A percentile compares a stretch with the other conserved stretches of the same genome.
phyloP scores from a whole-genome alignment of 1,284 basidiomycete genomes.

The Ustilago curta region DNA sequence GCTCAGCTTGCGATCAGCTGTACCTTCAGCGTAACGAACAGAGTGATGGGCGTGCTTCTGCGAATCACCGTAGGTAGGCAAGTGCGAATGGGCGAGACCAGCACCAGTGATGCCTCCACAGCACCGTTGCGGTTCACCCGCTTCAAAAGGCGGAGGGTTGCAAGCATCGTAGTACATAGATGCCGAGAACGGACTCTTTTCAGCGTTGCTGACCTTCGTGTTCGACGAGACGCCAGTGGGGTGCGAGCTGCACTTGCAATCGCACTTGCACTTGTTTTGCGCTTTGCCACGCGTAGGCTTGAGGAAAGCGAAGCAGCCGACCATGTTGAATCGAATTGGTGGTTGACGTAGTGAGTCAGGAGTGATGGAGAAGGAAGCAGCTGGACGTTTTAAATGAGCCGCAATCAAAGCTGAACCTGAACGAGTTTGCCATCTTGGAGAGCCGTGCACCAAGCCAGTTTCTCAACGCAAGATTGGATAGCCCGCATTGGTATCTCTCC shows the following conservation, averaged over 20 bases:
- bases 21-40: constrained; percentile 10
- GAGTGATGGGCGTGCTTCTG: constrained; percentile 25
- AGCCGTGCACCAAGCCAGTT: not conserved
- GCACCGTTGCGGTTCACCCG: constrained; percentile 24
- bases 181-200: constrained; percentile 34
- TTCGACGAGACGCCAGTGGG: not conserved
- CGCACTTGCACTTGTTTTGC: constrained; percentile 19
- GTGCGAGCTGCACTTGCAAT: constrained; percentile 18
- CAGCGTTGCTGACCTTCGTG: not conserved
- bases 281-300: constrained; percentile 27
- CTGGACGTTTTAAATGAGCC: too few species aligned
- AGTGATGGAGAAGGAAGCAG: constrained; percentile 5
- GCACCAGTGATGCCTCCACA: constrained; percentile 26
- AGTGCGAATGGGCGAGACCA: constrained; percentile 22
- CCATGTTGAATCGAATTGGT: constrained; percentile 8
- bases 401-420: not conserved
- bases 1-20: constrained; percentile 21
- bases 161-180: constrained; percentile 49
- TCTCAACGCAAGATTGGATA: not conserved
- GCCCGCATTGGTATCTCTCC: not conserved
- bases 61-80: constrained; percentile 36
- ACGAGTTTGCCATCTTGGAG: not conserved
- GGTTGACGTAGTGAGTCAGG: not conserved
- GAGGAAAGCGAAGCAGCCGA: constrained; percentile 43
- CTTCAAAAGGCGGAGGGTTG: constrained; percentile 38